These are phyloP conservation scores for Dothidotthia symphoricarpi DNA, from an alignment of 2,329 filamentous ascomycete genomes.

Conservation along the genomic window DNA sequence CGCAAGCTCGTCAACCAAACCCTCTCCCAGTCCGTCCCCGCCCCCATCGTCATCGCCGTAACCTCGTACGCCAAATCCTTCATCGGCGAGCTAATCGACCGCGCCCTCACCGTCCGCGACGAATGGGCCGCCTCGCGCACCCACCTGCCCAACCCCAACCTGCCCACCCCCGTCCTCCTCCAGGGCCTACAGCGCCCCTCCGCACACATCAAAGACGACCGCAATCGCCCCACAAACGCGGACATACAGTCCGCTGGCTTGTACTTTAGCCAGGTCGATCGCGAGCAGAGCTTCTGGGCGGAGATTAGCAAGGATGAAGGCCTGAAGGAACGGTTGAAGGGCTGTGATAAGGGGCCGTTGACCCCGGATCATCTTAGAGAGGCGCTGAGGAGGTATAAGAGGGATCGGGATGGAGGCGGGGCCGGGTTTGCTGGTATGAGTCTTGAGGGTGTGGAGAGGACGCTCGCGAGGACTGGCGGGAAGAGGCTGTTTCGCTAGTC, in stretches of 20 bases:
- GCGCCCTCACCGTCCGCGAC: conserved; percentile 66
- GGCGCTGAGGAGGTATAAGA: conserved; percentile 67
- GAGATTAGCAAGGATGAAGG: conserved; percentile 25
- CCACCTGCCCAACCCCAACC: conserved; percentile 32
- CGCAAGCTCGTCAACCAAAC: conserved; percentile 77
- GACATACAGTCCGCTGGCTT: conserved; percentile 30
- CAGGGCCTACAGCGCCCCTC: conserved; percentile 31
- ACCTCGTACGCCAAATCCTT: conserved; percentile 75
- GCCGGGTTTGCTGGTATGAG: conserved; percentile 53
- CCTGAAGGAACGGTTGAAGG: conserved; percentile 30
- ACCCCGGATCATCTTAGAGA: conserved; percentile 74
- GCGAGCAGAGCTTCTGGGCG: conserved; percentile 25
- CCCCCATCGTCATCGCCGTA: conserved; percentile 72
- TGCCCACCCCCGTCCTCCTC: conserved; percentile 26
- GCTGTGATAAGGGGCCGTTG: conserved; percentile 55
- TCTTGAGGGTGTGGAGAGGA: conserved; percentile 48
- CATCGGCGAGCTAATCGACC: conserved; percentile 72
- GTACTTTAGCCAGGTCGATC: conserved; percentile 25
- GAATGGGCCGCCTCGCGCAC: conserved; percentile 62
- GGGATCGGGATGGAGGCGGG: conserved; percentile 61
- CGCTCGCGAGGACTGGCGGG: conserved; percentile 47
- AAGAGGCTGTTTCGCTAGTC: conserved; percentile 46
- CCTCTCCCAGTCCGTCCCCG: conserved; percentile 73
- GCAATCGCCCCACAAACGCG: conserved; percentile 27
- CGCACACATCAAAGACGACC: conserved; percentile 27